Base-by-base conservation (phyloP, 495 filamentous ascomycete genomes). In the Tuber calosporum region DNA sequence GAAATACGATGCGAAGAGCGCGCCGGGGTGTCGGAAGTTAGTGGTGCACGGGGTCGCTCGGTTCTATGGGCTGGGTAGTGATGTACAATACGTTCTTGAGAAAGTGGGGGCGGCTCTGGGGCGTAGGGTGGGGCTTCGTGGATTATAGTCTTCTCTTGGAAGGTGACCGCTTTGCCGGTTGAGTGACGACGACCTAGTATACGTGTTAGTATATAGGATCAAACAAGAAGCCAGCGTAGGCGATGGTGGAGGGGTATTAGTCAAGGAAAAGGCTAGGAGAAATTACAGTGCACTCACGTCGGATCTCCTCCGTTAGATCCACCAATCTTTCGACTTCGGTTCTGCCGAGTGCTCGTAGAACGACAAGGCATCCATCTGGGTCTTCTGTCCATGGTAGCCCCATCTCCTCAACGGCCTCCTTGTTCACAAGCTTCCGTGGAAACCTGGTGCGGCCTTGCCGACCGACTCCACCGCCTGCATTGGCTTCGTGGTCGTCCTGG, bases 261-360 rank as follows among this genome's bases (percentile, higher is more conserved):
- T 36, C 26, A 41, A 67, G 45, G 37, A 22, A 68, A 76, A 34
- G 72, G 72, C 69, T 62, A 74, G 48, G 74, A 74, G 78, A 77
- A 77, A 77, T 62, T 80, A 80, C 78, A 78, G 78, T 80, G 66
- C 62, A 81, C 80, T 77, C 79, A 81, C 80, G 77, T 81, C 74
- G 80, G 66, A 82, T 75, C 74, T 81, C 72, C 53, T 70, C 73
- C 17, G 80, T 80, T 66, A 79, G 74, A 73, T 80, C 80, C 67
- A 81, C 80, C 73, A 81, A 76, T 48, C 58, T 72, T 22, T 78
- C 75, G 39, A 82, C 81, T 42, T 82, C 77, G 19, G 73, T 73
- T 48, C 73, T 77, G 20, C 66, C 58, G 1, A 82, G 77, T 39
- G 80, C 80, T 67, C 74, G 79, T 9, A 80, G 30, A 20, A 82